A percentile compares a stretch with the other conserved stretches of the same genome.
phyloP scores from a whole-genome alignment of 768 basidiomycete genomes.

The Harrya chromipes region DNA sequence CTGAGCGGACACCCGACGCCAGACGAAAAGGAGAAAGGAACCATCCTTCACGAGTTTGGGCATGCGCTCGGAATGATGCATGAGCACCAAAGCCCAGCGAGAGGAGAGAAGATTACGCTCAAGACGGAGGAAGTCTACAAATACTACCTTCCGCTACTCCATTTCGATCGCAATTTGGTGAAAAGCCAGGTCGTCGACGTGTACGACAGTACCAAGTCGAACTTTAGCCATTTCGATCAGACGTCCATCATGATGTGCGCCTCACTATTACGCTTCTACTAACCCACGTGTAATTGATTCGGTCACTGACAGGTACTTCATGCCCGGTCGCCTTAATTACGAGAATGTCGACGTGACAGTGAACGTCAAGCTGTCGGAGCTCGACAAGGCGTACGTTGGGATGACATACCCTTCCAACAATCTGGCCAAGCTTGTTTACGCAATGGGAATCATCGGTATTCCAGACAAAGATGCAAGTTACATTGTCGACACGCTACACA shows the following conservation, averaged over 20 bases:
- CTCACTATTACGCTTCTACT: not conserved
- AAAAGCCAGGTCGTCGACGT: not conserved
- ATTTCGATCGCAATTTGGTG: not conserved
- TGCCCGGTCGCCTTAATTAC: not conserved
- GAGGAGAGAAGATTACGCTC: not conserved
- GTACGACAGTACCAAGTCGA: not conserved
- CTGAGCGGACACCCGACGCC: too few species aligned
- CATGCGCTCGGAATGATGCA: not conserved
- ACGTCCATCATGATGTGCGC: not conserved
- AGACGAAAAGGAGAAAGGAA: too few species aligned
- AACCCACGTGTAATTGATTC: too few species aligned
- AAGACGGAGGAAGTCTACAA: not conserved
- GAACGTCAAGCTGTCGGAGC: not conserved
- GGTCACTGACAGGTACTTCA: not conserved
- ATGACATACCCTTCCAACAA: not conserved
- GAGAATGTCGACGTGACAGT: not conserved
- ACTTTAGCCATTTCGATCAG: not conserved
- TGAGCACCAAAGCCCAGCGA: not conserved
- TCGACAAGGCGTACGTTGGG: not conserved
- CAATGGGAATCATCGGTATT: too few species aligned
- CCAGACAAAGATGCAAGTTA: too few species aligned
- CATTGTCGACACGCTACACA: too few species aligned
- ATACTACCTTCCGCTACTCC: not conserved
- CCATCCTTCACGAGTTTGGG: not conserved
- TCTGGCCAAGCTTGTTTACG: too few species aligned